These are phyloP conservation scores for Trichomonascaceae sp. DNA, from an alignment of 1,139 yeast genomes.

Conservation along the genomic window DNA sequence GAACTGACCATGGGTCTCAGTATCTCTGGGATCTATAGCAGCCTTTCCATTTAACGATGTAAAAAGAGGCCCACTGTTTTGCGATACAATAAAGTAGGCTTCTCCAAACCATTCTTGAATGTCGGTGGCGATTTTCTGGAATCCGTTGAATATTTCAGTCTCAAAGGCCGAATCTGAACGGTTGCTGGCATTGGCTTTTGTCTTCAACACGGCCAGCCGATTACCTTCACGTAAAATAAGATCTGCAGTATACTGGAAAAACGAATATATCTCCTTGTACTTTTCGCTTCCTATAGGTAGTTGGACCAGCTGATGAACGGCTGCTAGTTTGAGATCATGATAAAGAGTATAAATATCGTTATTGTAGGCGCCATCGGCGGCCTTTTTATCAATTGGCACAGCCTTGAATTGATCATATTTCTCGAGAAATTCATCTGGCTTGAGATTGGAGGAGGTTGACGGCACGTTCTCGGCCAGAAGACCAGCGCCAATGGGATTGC, in stretches of 20 bases:
- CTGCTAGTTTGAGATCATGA: conserved; percentile 68
- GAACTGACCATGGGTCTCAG: conserved; percentile 55
- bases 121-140: conserved; percentile 56
- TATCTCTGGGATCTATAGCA: conserved; percentile 58
- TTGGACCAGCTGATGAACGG: conserved; percentile 45
- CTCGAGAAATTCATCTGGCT: conserved; percentile 9
- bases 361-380: conserved; percentile 12
- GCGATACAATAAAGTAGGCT: conserved; percentile 45
- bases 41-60: conserved; percentile 62
- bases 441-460: not conserved
- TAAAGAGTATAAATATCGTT: conserved; percentile 36
- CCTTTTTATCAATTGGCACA: conserved; percentile 14
- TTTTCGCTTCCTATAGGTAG: conserved; percentile 50
- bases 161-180: conserved; percentile 28
- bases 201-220: conserved; percentile 37
- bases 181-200: not conserved
- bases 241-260: conserved; percentile 66
- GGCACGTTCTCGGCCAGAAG: conserved; percentile 2
- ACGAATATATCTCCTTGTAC: conserved; percentile 58
- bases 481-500: not conserved
- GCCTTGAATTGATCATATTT: conserved; percentile 4
- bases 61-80: conserved; percentile 54
- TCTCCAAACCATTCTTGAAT: conserved; percentile 61
- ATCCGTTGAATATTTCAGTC: conserved; percentile 47
- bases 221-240: conserved; percentile 65